These are phyloP conservation scores for Sugiyamaella japonica DNA, from an alignment of 1,139 yeast species.

Conservation along the genomic window DNA sequence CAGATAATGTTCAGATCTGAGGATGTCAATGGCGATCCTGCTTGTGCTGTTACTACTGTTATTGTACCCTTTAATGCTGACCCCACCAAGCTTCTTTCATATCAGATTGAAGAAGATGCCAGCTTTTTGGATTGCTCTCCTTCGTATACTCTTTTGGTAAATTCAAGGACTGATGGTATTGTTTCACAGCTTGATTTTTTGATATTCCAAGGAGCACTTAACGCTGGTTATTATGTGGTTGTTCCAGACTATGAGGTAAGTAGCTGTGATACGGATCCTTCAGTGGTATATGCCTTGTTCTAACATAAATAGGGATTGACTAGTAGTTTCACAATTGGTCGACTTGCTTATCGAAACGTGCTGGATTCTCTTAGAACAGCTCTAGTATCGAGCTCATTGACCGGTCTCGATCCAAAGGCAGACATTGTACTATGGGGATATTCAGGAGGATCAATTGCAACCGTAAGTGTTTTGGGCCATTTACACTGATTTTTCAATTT, in stretches of 20 bases:
- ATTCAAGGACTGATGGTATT: conserved; percentile 16
- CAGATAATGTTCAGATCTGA: conserved; percentile 34
- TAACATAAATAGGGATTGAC: background rate
- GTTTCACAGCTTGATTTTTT: conserved; percentile 22
- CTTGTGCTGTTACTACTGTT: conserved; percentile 34
- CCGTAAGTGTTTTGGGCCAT: conserved; percentile 30
- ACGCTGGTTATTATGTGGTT: conserved; percentile 25
- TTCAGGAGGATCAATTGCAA: conserved; percentile 37
- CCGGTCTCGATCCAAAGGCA: conserved; percentile 25
- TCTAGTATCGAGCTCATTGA: conserved; percentile 22
- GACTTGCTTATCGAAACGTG: conserved; percentile 24
- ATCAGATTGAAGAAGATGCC: conserved; percentile 37
- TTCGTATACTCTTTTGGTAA: conserved; percentile 29
- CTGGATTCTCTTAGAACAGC: conserved; percentile 29
- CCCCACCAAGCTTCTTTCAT: conserved; percentile 30
- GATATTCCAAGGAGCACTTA: conserved; percentile 4
- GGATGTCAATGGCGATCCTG: conserved; percentile 31
- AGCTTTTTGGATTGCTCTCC: conserved; percentile 34
- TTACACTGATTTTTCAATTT: background rate
- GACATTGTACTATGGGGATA: conserved; percentile 33
- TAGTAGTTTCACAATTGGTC: conserved; percentile 28
- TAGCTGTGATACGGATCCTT: background rate
- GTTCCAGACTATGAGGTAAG: conserved; percentile 25
- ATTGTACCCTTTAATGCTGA: conserved; percentile 30
- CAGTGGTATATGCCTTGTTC: background rate